Conservation (phyloP, 2,329 filamentous ascomycete species). For the Phyllosticta paracitricarpa region DNA sequence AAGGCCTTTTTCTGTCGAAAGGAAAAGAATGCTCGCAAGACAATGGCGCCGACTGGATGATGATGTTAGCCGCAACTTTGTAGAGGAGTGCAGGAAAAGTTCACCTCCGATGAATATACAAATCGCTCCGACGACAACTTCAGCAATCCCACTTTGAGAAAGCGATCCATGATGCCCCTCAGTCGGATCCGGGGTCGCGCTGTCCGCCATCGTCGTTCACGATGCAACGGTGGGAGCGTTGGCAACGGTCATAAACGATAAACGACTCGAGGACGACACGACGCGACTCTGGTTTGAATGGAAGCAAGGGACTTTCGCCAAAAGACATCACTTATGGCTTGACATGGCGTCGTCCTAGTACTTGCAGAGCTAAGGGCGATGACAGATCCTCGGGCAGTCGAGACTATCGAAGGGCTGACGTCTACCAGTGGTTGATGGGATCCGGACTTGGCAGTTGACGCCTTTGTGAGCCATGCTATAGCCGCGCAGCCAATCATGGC, state of each 20-base stretch:
- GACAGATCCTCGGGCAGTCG: neutral
- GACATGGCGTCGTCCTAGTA: neutral
- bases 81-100: neutral
- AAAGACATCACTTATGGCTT: neutral
- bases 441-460: neutral
- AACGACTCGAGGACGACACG: neutral
- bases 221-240: neutral
- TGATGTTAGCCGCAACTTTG: neutral
- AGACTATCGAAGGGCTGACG: neutral
- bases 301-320: neutral
- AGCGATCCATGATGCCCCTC: neutral
- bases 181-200: neutral
- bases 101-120: neutral
- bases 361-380: neutral
- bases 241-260: neutral
- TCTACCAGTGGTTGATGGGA: neutral
- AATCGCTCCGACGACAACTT: neutral
- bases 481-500: neutral
- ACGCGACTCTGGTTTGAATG: neutral
- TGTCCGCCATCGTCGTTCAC: neutral
- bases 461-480: neutral
- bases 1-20: neutral
- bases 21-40: neutral
- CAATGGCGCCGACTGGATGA: neutral
- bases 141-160: neutral